Base-by-base conservation (phyloP, 73 alveolate genomes). In the Diophrys appendiculata region DNA sequence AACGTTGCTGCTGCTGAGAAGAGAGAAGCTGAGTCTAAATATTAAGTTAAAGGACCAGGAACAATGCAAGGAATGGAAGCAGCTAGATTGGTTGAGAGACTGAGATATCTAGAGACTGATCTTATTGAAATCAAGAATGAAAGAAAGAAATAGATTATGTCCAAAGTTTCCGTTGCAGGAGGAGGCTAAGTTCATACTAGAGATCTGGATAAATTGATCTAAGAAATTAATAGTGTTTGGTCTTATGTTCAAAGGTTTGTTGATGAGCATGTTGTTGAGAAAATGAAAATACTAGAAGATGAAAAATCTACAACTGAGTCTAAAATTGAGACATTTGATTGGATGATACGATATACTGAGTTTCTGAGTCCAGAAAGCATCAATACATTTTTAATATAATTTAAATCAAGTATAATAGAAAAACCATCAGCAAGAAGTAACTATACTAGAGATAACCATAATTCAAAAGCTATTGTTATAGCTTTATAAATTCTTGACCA, bases 191-290 rank as follows among this genome's bases (percentile, higher is more conserved):
- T n/a, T n/a, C n/a, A n/a, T n/a, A n/a, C n/a, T n/a, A n/a, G n/a
- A n/a, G n/a, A n/a, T n/a, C n/a, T 81, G 31, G 84, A 81, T 18
- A 33, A 73, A 0, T 54, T 81, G 29, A 68, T 81, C 1, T 83
- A 81, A 72, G 90, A 81, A 35, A 81, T 81, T 14, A 81, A 81
- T 33, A 33, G 73, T 55, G 33, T 81, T 0, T 81, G 90, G 90
- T 23, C 73, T 24, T 81, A 73, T 28, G 73, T 73, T 26, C 70
- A 81, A 75, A 81, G 81, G 78, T 81, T 73, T 54, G 70, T 81
- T 3, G 90, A 81, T 33, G 90, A 81, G 54, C 78, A 72, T 32
- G 81, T 55, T 0, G 76, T 73, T 0, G 90, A 81, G 73, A 72
- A 65, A 3, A 73, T 73, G 1, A 73, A 60, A 13, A 60, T n/a